Conservation (phyloP, 1,284 basidiomycete genomes). For the Microbotryomycetes sp. region DNA sequence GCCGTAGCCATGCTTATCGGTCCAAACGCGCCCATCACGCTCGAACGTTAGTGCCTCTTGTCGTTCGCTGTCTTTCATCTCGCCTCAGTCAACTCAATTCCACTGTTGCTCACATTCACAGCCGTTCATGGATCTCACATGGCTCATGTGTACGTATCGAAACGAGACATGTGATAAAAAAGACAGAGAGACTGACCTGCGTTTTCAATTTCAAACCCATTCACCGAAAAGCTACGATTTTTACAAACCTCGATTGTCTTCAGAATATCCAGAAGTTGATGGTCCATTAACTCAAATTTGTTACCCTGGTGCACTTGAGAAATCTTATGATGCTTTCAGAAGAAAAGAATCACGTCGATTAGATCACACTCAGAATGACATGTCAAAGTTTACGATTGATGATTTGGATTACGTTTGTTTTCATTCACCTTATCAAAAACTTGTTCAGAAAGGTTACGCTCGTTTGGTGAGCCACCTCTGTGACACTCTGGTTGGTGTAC, state of each 20-base stretch:
- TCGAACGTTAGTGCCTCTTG: slow-evolving; percentile 70
- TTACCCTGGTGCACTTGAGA: slow-evolving; percentile 90
- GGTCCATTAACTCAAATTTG: slow-evolving; percentile 93
- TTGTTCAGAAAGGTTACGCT: slow-evolving; percentile 95
- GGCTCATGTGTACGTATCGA: slow-evolving; percentile 73
- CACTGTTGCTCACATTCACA: slow-evolving; percentile 40
- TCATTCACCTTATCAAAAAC: slow-evolving; percentile 86
- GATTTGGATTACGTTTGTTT: slow-evolving; percentile 46
- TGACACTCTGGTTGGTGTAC: too few relatives aligned
- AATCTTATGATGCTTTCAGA: slow-evolving; percentile 78
- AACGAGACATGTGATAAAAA: slow-evolving; percentile 37
- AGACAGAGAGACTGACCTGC: too few relatives aligned
- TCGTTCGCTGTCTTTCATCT: neutral
- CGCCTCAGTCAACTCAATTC: neutral
- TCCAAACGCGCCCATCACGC: slow-evolving; percentile 86
- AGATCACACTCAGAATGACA: slow-evolving; percentile 33
- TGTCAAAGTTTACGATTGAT: slow-evolving; percentile 35
- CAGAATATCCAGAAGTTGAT: slow-evolving; percentile 94
- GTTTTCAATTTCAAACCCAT: neutral
- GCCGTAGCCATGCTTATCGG: slow-evolving; percentile 92
- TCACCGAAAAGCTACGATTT: slow-evolving; percentile 55
- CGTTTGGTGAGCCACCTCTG: slow-evolving; percentile 53
- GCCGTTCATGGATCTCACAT: slow-evolving; percentile 96
- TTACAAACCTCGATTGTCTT: slow-evolving; percentile 89
- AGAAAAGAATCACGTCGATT: slow-evolving; percentile 58